phyloP scores from a whole-genome alignment of 805 yeast species.

The Peterozyma toletana region DNA sequence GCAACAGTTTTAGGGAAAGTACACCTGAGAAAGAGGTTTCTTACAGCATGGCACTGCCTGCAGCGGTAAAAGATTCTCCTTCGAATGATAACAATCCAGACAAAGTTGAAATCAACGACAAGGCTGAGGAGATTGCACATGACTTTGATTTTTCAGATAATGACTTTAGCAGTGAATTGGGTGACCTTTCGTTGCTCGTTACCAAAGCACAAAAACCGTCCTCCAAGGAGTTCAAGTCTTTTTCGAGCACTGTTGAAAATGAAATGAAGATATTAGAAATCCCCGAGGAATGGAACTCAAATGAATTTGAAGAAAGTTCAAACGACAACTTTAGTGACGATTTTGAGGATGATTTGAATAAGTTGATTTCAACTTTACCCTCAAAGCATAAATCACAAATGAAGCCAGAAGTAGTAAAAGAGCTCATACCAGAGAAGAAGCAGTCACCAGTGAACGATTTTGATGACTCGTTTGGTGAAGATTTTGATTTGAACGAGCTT shows the following conservation, averaged over 20 bases:
- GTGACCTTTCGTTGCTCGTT: slow-evolving; percentile 3
- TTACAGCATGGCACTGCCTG: neutral
- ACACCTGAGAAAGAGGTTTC: neutral
- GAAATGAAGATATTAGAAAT: neutral
- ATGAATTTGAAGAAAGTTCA: neutral
- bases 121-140: too few species aligned
- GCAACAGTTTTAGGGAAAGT: slow-evolving; percentile 6
- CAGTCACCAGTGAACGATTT: neutral
- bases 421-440: neutral
- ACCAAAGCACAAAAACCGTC: neutral
- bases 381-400: slow-evolving; percentile 4
- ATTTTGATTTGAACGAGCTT: too few species aligned
- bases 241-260: too few species aligned
- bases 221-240: neutral
- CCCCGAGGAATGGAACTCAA: neutral
- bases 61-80: neutral
- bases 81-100: neutral
- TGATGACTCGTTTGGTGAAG: neutral
- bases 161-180: slow-evolving; percentile 6
- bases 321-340: slow-evolving; percentile 21
- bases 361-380: slow-evolving; percentile 18
- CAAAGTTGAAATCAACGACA: neutral
- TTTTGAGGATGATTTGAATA: slow-evolving; percentile 13
- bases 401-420: neutral
- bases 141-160: neutral